phyloP scores from a whole-genome alignment of 352 stramenopile genomes.

The Phytophthora constricta region DNA sequence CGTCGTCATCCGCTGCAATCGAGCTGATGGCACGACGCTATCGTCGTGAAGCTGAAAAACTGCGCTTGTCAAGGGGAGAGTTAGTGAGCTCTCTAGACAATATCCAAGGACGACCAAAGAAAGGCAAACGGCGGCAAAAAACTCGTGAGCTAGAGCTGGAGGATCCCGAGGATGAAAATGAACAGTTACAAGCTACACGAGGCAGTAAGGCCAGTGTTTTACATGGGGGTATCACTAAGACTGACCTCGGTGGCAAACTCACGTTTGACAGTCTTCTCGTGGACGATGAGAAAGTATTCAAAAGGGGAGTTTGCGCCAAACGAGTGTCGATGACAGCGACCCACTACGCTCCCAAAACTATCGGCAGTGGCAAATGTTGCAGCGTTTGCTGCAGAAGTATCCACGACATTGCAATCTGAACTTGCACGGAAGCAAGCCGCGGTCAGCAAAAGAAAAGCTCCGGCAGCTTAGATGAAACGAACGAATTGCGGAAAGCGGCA shows the following conservation, averaged over 20 bases:
- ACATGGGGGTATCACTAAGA: not conserved
- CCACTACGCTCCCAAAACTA: not conserved
- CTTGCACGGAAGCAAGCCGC: not conserved
- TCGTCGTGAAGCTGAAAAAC: conserved; percentile 36
- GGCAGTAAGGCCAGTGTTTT: not conserved
- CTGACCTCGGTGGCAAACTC: not conserved
- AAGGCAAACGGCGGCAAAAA: conserved; percentile 14
- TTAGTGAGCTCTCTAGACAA: conserved; percentile 11
- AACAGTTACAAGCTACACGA: not conserved
- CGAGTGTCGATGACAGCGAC: conserved; percentile 11
- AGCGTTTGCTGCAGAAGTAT: conserved; percentile 25
- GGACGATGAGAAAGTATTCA: conserved; percentile 1
- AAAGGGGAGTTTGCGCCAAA: conserved; percentile 21
- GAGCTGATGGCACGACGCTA: conserved; percentile 48
- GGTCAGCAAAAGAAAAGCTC: not conserved
- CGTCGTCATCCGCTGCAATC: conserved; percentile 30
- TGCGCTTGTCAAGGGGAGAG: conserved; percentile 32
- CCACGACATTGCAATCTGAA: conserved; percentile 9
- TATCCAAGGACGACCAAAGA: conserved; percentile 9
- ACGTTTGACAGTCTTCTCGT: not conserved
- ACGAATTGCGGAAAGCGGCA: conserved; percentile 11
- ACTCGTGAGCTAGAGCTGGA: conserved; percentile 18
- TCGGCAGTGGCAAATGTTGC: conserved; percentile 21
- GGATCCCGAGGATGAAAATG: conserved; percentile 6
- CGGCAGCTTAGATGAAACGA: conserved; percentile 9